Base-by-base conservation (phyloP, 1,284 basidiomycete genomes). In the Apiotrichum sp. region DNA sequence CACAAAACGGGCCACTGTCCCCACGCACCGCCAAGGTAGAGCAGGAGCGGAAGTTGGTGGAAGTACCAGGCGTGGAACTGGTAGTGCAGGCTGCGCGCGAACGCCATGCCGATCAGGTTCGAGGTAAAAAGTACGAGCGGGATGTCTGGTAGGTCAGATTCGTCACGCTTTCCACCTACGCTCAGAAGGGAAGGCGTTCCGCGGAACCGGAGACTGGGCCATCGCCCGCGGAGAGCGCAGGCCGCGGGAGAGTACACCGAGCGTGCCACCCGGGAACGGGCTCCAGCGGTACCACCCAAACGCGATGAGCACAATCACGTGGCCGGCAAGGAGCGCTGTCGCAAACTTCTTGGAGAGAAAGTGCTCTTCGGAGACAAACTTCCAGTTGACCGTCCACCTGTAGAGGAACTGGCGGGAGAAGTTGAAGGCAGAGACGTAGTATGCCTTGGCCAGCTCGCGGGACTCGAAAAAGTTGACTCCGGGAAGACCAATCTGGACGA, bases 51-150 rank as follows among this genome's bases (percentile, higher is more conserved):
- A n/a, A 96, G 73, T 65, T 95, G 90, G 62, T 92, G 87, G 10
- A 88, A 91, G 73, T 98, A 98, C 96, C 95, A 98, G 4, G 88
- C 86, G 74, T 97, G 97, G 76, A 99, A 99, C 67, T 99, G 95
- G 73, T 98, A 98, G 73, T 99, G 95, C 53, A 99, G 77, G 13
- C 93, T 96, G n/a, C 96, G 84, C 13, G 96, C 89, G 72, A 89
- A 97, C 4, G 89, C 65, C 36, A 98, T 87, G 29, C 95, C 95
- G 59, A 97, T 86, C 50, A 98, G 74, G 70, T 98, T 98, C 13
- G 88, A 88, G 1, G 90, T 93, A 79, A 91, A 92, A 16, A 97
- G 80, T 29, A 91, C 80, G 0, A 86, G 86, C 9, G 86, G 81
- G 40, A 90, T 82, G 69, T 90, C 93, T 96, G 68, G 31, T 1